Percentiles rank a stretch among this genome's conserved stretches.
phyloP scores from a whole-genome alignment of 1,284 basidiomycete genomes.

The Apiotrichum gracile region DNA sequence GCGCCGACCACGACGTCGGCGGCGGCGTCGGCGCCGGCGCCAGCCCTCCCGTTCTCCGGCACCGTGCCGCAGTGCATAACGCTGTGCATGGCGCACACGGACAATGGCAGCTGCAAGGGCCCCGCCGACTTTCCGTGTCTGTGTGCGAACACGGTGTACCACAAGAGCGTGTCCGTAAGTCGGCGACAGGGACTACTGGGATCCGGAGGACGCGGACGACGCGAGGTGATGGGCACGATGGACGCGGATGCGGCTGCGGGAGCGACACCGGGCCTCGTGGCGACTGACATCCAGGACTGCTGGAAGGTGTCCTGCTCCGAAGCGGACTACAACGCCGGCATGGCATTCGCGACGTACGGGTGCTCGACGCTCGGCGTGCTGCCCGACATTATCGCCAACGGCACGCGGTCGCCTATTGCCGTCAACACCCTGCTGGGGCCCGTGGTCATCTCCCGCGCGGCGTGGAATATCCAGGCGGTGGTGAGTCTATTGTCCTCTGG shows the following conservation, averaged over 20 bases:
- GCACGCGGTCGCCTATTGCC: neutral
- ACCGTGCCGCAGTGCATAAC: neutral
- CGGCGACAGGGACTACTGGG: too few relatives aligned
- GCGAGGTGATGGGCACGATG: too few relatives aligned
- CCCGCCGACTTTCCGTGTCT: neutral
- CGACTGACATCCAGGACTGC: constrained; percentile 4
- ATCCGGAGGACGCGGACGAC: too few relatives aligned
- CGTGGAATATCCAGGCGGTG: constrained; percentile 6
- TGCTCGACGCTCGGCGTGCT: neutral
- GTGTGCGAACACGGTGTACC: neutral
- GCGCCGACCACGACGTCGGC: neutral
- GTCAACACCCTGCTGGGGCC: constrained; percentile 2
- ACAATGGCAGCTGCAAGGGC: neutral
- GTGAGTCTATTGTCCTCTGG: neutral
- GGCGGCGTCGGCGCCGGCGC: neutral
- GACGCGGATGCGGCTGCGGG: too few relatives aligned
- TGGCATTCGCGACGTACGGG: neutral
- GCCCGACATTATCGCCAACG: neutral
- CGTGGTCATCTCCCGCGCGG: constrained; percentile 1
- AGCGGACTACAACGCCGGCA: neutral
- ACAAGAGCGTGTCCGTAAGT: constrained; percentile 1
- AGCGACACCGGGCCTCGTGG: too few relatives aligned
- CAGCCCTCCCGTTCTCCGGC: neutral
- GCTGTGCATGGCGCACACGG: neutral
- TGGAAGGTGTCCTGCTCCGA: constrained; percentile 2